Evolutionary conservation across 805 yeast genomes (phyloP).

Genomic region (Zygoascus biomembranicola): DNA sequence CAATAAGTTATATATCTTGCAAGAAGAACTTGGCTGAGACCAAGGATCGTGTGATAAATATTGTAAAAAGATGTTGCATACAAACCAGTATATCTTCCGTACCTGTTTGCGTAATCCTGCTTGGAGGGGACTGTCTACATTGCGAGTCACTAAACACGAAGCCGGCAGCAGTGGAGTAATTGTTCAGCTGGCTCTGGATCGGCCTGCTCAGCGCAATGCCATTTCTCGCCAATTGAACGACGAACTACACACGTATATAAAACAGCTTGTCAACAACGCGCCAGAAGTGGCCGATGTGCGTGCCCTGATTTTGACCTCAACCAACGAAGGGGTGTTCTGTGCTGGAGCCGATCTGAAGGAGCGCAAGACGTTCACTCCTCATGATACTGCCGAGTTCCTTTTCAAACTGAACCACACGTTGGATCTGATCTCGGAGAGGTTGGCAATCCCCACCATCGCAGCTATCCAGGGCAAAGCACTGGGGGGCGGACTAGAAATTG

Average conservation of each 20-base stretch:
- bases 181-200: slow-evolving; percentile 21
- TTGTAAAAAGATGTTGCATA: no score
- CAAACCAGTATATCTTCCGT: no score
- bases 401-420: slow-evolving; percentile 26
- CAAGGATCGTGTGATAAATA: no score
- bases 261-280: slow-evolving; percentile 11
- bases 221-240: slow-evolving; percentile 22
- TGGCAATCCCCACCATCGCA: slow-evolving; percentile 34
- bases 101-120: not conserved
- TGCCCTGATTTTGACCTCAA: slow-evolving; percentile 22
- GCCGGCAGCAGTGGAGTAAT: slow-evolving; percentile 4
- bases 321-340: slow-evolving; percentile 20
- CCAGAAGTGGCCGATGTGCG: slow-evolving; percentile 15
- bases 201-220: slow-evolving; percentile 29
- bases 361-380: slow-evolving; percentile 26
- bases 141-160: not conserved
- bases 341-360: slow-evolving; percentile 39
- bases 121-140: not conserved
- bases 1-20: no score
- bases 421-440: slow-evolving; percentile 21
- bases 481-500: slow-evolving; percentile 40
- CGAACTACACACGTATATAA: slow-evolving; percentile 21
- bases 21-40: no score
- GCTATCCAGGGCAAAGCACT: slow-evolving; percentile 37
- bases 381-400: slow-evolving; percentile 23